Conservation (phyloP, 768 basidiomycete species). For the Artomyces pyxidatus region DNA sequence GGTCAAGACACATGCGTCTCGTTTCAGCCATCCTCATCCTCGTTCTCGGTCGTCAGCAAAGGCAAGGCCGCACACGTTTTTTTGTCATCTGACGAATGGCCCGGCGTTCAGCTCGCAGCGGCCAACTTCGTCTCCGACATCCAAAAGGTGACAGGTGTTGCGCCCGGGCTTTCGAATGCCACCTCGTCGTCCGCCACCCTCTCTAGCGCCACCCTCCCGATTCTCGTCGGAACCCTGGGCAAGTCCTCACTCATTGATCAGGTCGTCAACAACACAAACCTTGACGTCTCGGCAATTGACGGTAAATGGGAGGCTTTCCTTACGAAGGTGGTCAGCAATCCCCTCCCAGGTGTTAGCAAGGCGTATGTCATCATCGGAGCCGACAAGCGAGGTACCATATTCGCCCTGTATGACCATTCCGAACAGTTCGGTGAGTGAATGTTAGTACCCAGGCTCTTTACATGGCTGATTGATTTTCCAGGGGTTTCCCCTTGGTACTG, state of each 20-base stretch:
- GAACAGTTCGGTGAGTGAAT: conserved; percentile 49
- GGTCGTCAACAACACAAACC: conserved; percentile 41
- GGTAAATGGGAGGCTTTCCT: conserved; percentile 65
- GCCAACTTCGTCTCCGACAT: conserved; percentile 56
- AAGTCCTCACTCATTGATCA: conserved; percentile 45
- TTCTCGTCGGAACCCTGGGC: conserved; percentile 61
- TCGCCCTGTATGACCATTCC: conserved; percentile 56
- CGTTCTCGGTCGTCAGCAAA: conserved; percentile 38
- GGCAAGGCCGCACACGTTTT: conserved; percentile 41
- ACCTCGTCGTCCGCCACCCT: conserved; percentile 17
- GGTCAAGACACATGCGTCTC: conserved; percentile 43
- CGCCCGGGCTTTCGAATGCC: conserved; percentile 42
- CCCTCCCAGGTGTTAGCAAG: conserved; percentile 46
- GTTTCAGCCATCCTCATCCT: conserved; percentile 26
- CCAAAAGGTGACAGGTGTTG: conserved; percentile 46
- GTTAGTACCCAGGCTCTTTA: neutral
- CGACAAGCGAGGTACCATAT: conserved; percentile 65
- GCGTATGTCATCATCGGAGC: conserved; percentile 64
- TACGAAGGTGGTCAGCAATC: conserved; percentile 42
- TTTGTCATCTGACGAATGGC: conserved; percentile 50
- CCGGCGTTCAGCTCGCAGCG: conserved; percentile 54
- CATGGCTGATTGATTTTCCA: conserved; percentile 15
- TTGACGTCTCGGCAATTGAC: conserved; percentile 48
- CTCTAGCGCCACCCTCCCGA: conserved; percentile 28
- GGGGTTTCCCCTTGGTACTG: conserved; percentile 68